These are phyloP conservation scores for Leonotis leonurus DNA, from an alignment of 257 asterid genomes.

Conservation along the genomic window DNA sequence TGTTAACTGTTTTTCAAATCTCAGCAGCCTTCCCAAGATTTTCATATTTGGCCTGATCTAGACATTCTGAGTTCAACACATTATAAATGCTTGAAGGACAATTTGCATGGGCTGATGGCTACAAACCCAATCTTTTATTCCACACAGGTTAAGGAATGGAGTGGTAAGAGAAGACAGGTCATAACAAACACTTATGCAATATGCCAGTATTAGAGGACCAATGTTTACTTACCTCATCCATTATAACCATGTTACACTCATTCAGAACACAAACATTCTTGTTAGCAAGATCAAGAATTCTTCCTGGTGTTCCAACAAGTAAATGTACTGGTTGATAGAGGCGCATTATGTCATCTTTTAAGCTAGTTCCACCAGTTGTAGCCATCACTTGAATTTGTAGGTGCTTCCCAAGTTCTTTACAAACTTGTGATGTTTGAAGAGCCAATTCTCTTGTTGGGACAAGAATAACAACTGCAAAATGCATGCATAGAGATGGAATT, in stretches of 20 bases:
- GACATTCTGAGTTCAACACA: not conserved
- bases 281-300: slow-evolving; percentile 77
- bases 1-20: not conserved
- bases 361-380: slow-evolving; percentile 87
- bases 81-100: not conserved
- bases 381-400: slow-evolving; percentile 74
- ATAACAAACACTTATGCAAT: not conserved
- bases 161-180: not conserved
- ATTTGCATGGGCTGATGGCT: not conserved
- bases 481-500: slow-evolving; percentile 2
- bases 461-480: slow-evolving; percentile 62
- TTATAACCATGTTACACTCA: slow-evolving; percentile 57
- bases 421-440: slow-evolving; percentile 85
- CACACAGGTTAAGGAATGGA: not conserved
- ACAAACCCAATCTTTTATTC: not conserved
- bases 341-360: slow-evolving; percentile 88
- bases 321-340: slow-evolving; percentile 88
- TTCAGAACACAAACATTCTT: slow-evolving; percentile 59
- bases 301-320: slow-evolving; percentile 91
- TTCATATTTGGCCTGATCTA: not conserved
- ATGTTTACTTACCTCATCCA: slow-evolving; percentile 65
- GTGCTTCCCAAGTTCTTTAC: slow-evolving; percentile 88
- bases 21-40: not conserved
- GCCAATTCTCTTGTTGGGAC: slow-evolving; percentile 88
- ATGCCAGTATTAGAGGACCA: not conserved